These are phyloP conservation scores for Jaapia argillacea DNA, from an alignment of 768 basidiomycete genomes.

Conservation along the genomic window DNA sequence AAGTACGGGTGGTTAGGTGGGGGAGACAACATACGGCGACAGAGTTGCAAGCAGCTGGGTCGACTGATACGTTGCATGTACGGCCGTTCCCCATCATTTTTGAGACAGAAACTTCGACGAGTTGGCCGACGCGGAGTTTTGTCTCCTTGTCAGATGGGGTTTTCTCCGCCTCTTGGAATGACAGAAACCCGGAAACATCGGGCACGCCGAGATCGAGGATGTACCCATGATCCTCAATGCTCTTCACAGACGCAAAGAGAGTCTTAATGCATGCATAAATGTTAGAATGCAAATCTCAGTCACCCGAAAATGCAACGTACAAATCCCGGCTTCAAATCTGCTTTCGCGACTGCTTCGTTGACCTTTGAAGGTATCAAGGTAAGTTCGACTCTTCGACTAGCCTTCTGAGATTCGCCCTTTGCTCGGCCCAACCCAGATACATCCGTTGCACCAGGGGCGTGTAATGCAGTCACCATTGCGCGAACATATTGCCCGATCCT, in stretches of 20 bases:
- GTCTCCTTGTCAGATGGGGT: constrained; percentile 16
- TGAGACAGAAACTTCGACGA: constrained; percentile 57
- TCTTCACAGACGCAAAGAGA: constrained; percentile 66
- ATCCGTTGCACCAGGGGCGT: constrained; percentile 57
- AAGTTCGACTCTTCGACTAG: constrained; percentile 75
- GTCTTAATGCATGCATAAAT: constrained; percentile 54
- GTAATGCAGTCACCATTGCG: constrained; percentile 60
- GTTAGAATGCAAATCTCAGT: background rate
- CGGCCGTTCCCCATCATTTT: constrained; percentile 70
- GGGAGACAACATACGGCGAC: constrained; percentile 37
- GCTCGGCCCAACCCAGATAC: constrained; percentile 45
- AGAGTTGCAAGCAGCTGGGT: constrained; percentile 35
- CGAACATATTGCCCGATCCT: constrained; percentile 79
- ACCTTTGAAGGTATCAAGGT: constrained; percentile 78
- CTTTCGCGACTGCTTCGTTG: constrained; percentile 69
- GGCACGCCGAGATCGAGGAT: constrained; percentile 76
- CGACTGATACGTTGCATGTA: constrained; percentile 59
- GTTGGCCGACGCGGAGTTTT: constrained; percentile 49
- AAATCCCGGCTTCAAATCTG: constrained; percentile 66
- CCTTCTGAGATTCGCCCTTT: constrained; percentile 56
- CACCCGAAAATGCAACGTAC: constrained; percentile 34
- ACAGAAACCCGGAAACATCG: constrained; percentile 75
- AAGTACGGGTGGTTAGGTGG: constrained; percentile 1
- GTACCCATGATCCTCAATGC: constrained; percentile 93
- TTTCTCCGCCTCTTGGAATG: constrained; percentile 60